These are phyloP conservation scores for Lachnellula arida DNA, from an alignment of 2,329 filamentous ascomycete genomes.

Conservation along the genomic window DNA sequence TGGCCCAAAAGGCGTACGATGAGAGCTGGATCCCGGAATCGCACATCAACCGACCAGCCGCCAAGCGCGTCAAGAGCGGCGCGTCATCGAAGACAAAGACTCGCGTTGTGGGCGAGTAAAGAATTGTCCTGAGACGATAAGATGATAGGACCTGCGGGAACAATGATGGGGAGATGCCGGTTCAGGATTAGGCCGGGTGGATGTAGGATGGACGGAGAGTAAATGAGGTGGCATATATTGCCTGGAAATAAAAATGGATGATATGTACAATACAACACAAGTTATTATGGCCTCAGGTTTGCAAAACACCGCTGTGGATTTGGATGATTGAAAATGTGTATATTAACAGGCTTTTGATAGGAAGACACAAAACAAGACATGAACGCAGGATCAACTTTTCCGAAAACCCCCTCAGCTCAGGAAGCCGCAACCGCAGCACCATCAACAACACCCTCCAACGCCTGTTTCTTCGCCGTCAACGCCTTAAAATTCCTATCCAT, in stretches of 20 bases:
- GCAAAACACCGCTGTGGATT: not conserved
- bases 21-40: slow-evolving; percentile 41
- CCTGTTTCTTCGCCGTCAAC: slow-evolving; percentile 44
- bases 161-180: too few species aligned
- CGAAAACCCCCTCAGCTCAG: not conserved
- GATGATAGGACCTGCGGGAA: not conserved
- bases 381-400: not conserved
- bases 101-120: slow-evolving; percentile 12
- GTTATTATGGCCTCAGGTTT: not conserved
- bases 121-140: not conserved
- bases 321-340: too few species aligned
- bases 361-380: not conserved
- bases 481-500: slow-evolving; percentile 53
- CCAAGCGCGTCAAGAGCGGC: slow-evolving; percentile 59
- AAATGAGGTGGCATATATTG: too few species aligned
- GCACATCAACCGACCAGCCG: slow-evolving; percentile 82
- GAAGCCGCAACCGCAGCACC: not conserved
- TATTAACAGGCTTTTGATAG: not conserved
- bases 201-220: too few species aligned
- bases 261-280: too few species aligned
- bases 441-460: slow-evolving; percentile 8
- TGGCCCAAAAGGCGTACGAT: slow-evolving; percentile 30
- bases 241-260: too few species aligned
- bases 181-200: too few species aligned
- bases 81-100: slow-evolving; percentile 23